These are phyloP conservation scores for Gleditsia sinensis DNA, from an alignment of 306 rosid species.

Conservation along the genomic window DNA sequence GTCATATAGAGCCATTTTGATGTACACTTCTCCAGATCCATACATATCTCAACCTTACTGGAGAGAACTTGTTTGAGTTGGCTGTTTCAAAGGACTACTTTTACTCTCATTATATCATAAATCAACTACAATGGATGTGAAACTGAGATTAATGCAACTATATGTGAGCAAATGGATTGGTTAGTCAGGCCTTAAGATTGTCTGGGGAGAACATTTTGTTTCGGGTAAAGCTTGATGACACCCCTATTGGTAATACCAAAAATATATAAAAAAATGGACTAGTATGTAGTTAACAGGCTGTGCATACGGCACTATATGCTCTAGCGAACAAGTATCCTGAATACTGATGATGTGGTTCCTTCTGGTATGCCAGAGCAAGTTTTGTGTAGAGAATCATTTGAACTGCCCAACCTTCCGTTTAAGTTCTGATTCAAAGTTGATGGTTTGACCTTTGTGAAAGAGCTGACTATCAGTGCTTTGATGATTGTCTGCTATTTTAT, in stretches of 20 bases:
- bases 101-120: background rate
- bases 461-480: constrained; percentile 32
- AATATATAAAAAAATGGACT: too few species aligned
- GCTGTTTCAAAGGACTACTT: background rate
- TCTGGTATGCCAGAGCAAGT: constrained; percentile 2
- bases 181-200: too few species aligned
- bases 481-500: constrained; percentile 38
- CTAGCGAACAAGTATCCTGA: background rate
- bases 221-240: too few species aligned
- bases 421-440: constrained; percentile 24
- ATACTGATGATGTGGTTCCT: background rate
- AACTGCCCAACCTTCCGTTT: constrained; percentile 5
- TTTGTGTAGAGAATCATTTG: background rate
- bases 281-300: background rate
- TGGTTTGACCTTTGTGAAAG: constrained; percentile 25
- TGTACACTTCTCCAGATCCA: background rate
- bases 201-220: too few species aligned
- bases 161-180: constrained; percentile 28
- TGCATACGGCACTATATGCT: constrained; percentile 1
- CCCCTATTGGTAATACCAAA: too few species aligned
- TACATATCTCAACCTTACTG: constrained; percentile 4
- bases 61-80: constrained; percentile 8
- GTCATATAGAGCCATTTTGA: background rate
- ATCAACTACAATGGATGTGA: constrained; percentile 1
- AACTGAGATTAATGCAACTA: constrained; percentile 9